Evolutionary conservation across 2,329 filamentous ascomycete genomes (phyloP), one percentile per base, ranked within the genome.

Genomic region (Eurotiales sp.): DNA sequence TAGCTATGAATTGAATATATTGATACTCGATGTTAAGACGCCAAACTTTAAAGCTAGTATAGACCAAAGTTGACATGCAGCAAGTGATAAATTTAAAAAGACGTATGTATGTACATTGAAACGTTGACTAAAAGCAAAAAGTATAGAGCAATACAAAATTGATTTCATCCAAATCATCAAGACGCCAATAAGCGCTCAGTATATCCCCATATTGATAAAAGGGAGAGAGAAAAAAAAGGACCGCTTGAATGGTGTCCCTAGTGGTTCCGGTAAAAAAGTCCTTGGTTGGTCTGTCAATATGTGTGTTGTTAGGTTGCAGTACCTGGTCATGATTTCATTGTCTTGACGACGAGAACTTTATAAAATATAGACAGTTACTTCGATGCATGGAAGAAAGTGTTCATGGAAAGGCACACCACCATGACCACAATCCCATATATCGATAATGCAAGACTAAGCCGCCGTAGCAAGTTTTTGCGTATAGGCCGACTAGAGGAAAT

Each of bases 381-480:
- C 51, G 79, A 77, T 50, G 78, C 80, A 46, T 82, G 77, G 61
- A 93, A 90, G 61, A 96, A 87, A 12, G 87, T 84, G 67, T 97
- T 97, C 64, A 90, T 90, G 39, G 82, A 74, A 60, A 99, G 72
- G 66, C 91, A 97, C 43, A 92, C 85, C 23, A 88, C 73, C 93
- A 99, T 97, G 48, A 99, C 90, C 44, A 87, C 72, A 8, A 89
- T 59, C 17, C 93, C 93, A 64, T 99, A 99, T 8, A 90, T 76
- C 7, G 88, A 86, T 54, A 99, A 74, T 0, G 76, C 85, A 42
- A 96, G 74, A 48, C 90, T 85, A 56, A 89, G 70, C 62, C 83
- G 86, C 53, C 93, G 79, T 50, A 97, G 67, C 44, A 77, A 78
- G 52, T 59, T 79, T 66, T 69, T 83, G 73, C 73, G 82, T 83